A percentile compares a stretch with the other conserved stretches of the same genome.
Evolutionary conservation across 495 filamentous ascomycete genomes (phyloP).

Genomic region (Alectoria sarmentosa): DNA sequence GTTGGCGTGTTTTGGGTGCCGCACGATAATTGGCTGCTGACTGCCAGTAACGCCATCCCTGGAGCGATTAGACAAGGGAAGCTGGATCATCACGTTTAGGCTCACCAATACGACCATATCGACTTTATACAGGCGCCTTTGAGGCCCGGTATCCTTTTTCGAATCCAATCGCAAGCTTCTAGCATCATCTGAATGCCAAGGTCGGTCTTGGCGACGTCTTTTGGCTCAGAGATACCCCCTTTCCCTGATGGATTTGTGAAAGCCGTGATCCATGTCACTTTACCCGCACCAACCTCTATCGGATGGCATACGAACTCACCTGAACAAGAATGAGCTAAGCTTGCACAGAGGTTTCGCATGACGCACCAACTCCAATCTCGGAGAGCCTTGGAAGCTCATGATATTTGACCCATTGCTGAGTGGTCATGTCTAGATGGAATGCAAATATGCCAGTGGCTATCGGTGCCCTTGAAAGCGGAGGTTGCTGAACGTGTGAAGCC

Average conservation of each 20-base stretch:
- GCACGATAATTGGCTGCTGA: not conserved
- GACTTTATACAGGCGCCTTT: not conserved
- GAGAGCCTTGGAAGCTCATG: not conserved
- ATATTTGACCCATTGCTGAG: not conserved
- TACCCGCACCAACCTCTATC: not conserved
- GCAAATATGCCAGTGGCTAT: not conserved
- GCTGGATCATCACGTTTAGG: not conserved
- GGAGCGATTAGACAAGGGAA: not conserved
- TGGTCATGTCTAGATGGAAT: not conserved
- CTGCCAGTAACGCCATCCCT: not conserved
- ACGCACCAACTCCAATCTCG: not conserved
- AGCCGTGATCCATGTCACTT: not conserved
- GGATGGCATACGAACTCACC: not conserved
- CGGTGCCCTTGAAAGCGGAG: not conserved
- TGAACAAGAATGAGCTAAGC: not conserved
- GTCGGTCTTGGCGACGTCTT: not conserved
- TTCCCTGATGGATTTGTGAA: not conserved
- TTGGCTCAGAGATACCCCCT: not conserved
- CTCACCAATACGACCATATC: not conserved
- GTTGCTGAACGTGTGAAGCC: not conserved
- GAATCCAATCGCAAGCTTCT: not conserved
- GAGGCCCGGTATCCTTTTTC: not conserved
- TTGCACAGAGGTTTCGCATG: not conserved
- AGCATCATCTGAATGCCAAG: not conserved
- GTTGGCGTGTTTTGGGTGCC: not conserved